Conservation (phyloP, 306 rosid species). For the Urtica urens region DNA sequence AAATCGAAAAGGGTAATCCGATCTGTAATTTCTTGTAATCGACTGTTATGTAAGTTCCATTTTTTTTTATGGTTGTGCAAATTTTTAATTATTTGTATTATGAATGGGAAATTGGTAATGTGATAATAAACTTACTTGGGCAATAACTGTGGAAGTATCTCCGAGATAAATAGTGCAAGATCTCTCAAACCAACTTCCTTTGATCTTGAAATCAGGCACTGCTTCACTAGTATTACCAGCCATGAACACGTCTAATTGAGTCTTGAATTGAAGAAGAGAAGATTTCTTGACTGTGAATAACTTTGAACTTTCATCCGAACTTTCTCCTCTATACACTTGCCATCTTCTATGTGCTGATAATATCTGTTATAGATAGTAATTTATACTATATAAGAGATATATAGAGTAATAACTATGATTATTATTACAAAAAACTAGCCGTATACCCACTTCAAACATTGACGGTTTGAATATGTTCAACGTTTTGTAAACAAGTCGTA, state of each 20-base stretch:
- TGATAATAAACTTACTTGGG: conserved; percentile 34
- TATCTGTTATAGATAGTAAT: conserved; percentile 19
- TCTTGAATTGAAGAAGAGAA: conserved; percentile 16
- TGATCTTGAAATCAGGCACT: conserved; percentile 28
- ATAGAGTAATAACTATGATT: too few species aligned
- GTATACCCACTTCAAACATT: too few species aligned
- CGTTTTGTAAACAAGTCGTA: too few species aligned
- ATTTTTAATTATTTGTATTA: too few species aligned
- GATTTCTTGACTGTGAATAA: conserved; percentile 29
- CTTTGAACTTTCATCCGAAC: conserved; percentile 22
- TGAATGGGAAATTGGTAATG: too few species aligned
- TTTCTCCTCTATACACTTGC: conserved; percentile 29
- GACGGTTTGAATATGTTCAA: too few species aligned
- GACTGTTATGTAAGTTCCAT: too few species aligned
- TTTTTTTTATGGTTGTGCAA: too few species aligned
- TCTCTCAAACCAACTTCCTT: conserved; percentile 30
- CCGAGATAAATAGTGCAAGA: conserved; percentile 21
- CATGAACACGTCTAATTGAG: conserved; percentile 28
- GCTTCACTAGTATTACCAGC: conserved; percentile 20
- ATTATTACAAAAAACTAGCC: too few species aligned
- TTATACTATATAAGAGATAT: too few species aligned
- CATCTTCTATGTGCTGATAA: conserved; percentile 30
- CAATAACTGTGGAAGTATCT: conserved; percentile 13
- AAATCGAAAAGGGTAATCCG: too few species aligned
- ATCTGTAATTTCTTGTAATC: too few species aligned